Evolutionary conservation across 495 filamentous ascomycete genomes (phyloP), one percentile per base, ranked within the genome.

Genomic region (Xylona heveae): DNA sequence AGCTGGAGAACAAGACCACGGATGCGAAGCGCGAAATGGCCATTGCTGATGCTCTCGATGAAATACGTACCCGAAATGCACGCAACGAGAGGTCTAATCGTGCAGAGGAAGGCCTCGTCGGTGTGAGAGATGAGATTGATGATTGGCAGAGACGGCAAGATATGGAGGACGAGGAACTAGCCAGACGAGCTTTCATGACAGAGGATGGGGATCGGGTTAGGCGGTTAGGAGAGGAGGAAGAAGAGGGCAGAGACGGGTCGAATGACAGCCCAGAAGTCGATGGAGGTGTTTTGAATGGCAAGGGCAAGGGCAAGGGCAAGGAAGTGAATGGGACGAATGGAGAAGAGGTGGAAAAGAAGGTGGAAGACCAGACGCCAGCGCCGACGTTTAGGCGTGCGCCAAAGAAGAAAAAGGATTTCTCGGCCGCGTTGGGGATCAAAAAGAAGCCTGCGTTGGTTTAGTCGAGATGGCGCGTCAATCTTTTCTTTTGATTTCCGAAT

Each of bases 1-100:
- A 78, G 45, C 46, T 85, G 39, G 78, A 84, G 50, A 64, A 67
- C 33, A 84, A 84, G 52, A 91, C 82, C 35, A 54, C 72, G 18
- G 90, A 99, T 50, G 80, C 82, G n/a, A 91, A 88, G 60, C 59
- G 75, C 34, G 90, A 95, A 57, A 95, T 99, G 90, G 77, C 73
- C 29, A 77, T 95, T 42, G 90, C 90, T 22, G 90, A 99, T 58
- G 81, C 81, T 19, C 54, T 99, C 40, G 90, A 99, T 53, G 83
- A 95, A 55, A 94, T 95, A 28, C 60, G 88, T 36, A 81, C 71
- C 24, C 53, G 85, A 41, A 99, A 95, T 58, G 90, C 88, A 12
- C 62, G 81, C 41, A 65, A 83, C 17, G 78, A 84, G 52, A 61
- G 74, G 42, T 73, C 69, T 33, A 70, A 75, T 33, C 71, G 70